phyloP scores from a whole-genome alignment of 1,284 basidiomycete genomes.

The Ceratobasidium papillatum region DNA sequence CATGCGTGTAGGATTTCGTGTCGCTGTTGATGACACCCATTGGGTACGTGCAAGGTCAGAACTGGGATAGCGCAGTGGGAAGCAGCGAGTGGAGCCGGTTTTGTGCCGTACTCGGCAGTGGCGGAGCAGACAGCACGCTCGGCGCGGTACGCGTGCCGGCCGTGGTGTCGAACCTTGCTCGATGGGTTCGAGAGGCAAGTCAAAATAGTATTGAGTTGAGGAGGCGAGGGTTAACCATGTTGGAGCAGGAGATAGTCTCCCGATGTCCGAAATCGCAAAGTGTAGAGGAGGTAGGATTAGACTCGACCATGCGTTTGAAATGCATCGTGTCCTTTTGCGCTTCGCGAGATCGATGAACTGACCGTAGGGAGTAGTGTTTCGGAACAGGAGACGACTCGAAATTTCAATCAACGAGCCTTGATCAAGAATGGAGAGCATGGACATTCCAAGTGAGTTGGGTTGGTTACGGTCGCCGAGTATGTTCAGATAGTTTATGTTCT shows the following conservation, averaged over 20 bases:
- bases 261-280: constrained; percentile 63
- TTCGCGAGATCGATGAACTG: constrained; percentile 19
- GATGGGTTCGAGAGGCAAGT: constrained; percentile 73
- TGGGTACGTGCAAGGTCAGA: constrained; percentile 67
- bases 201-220: background rate
- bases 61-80: constrained; percentile 79
- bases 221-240: constrained; percentile 5
- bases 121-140: constrained; percentile 38
- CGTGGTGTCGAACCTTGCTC: constrained; percentile 76
- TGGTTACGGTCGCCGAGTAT: background rate
- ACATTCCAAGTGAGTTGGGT: constrained; percentile 68
- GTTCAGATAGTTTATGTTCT: constrained; percentile 16
- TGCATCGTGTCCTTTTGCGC: constrained; percentile 27
- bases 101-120: constrained; percentile 33
- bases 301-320: constrained; percentile 35
- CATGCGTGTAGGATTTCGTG: constrained; percentile 73
- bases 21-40: constrained; percentile 65
- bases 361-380: constrained; percentile 70
- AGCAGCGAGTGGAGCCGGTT: constrained; percentile 52
- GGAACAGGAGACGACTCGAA: constrained; percentile 76
- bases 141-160: constrained; percentile 48
- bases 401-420: constrained; percentile 68
- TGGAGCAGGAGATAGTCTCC: constrained; percentile 65
- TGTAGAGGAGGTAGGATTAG: constrained; percentile 65
- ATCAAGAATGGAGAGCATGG: constrained; percentile 85